These are phyloP conservation scores for Fonsecaea erecta DNA, from an alignment of 2,329 filamentous ascomycete genomes.

Conservation along the genomic window DNA sequence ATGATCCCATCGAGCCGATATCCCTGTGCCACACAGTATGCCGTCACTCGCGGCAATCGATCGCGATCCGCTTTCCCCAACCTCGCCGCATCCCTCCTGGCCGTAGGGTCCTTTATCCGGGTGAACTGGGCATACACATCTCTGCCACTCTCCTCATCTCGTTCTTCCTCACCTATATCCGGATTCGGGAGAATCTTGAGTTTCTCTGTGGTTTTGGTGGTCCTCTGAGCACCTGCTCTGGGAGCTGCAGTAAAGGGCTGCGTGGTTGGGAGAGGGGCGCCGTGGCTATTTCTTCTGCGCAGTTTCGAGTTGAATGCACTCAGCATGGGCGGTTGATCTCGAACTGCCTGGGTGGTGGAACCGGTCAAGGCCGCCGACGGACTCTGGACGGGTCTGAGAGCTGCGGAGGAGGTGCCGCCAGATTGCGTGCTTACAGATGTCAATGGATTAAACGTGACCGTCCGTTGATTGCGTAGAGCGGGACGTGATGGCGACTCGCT, in stretches of 20 bases:
- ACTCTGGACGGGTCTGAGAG: conserved; percentile 49
- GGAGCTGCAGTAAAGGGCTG: conserved; percentile 50
- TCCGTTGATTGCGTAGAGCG: conserved; percentile 46
- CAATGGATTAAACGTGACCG: conserved; percentile 55
- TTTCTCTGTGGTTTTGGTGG: conserved; percentile 94
- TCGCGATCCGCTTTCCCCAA: conserved; percentile 92
- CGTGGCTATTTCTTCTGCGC: conserved; percentile 81
- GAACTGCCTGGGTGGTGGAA: conserved; percentile 40
- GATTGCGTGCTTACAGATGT: conserved; percentile 52
- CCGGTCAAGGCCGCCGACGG: conserved; percentile 45
- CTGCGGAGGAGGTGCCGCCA: conserved; percentile 47
- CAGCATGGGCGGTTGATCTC: conserved; percentile 63
- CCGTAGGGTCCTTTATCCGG: conserved; percentile 93
- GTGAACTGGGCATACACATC: conserved; percentile 99
- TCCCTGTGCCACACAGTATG: conserved; percentile 91
- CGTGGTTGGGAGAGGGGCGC: conserved; percentile 58
- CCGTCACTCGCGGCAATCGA: conserved; percentile 85
- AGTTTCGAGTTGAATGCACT: conserved; percentile 86
- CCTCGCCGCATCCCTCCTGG: conserved; percentile 85
- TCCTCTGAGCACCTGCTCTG: conserved; percentile 93
- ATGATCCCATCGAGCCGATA: conserved; percentile 90
- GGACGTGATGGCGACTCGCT: conserved; percentile 37
- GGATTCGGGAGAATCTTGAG: conserved; percentile 95
- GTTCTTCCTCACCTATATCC: conserved; percentile 73
- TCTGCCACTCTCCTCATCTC: conserved; percentile 86